Evolutionary conservation across 2,329 filamentous ascomycete species (phyloP).

Genomic region (Penicillium sp.): DNA sequence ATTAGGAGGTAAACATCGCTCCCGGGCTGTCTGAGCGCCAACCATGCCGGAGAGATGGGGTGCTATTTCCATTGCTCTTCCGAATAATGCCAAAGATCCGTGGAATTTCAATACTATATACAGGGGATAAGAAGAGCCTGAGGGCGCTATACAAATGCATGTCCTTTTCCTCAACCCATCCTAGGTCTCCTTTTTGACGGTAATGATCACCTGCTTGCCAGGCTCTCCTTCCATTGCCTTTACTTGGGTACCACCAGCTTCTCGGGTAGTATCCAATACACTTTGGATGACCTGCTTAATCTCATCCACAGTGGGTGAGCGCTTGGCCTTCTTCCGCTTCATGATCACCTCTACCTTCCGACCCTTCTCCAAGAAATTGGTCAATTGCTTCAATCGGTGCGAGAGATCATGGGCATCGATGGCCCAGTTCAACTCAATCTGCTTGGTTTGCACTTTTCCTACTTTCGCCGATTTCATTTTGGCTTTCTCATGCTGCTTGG

Average conservation of each 20-base stretch:
- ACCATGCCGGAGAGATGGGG: not conserved
- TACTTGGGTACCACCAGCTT: slow-evolving; percentile 47
- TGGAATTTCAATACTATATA: not conserved
- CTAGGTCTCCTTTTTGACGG: slow-evolving; percentile 39
- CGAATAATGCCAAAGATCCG: not conserved
- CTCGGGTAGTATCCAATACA: slow-evolving; percentile 52
- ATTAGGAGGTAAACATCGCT: too few species aligned
- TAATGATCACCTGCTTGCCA: slow-evolving; percentile 43
- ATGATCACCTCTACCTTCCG: slow-evolving; percentile 74
- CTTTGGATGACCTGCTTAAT: slow-evolving; percentile 60
- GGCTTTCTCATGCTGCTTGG: slow-evolving; percentile 23
- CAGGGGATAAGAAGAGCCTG: not conserved
- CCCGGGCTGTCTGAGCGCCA: not conserved
- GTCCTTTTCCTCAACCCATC: not conserved
- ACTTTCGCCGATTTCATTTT: slow-evolving; percentile 45
- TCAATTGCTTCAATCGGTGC: slow-evolving; percentile 70
- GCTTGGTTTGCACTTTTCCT: slow-evolving; percentile 60
- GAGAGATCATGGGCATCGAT: slow-evolving; percentile 75
- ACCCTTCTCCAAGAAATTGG: slow-evolving; percentile 72
- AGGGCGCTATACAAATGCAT: not conserved
- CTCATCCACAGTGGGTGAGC: slow-evolving; percentile 64
- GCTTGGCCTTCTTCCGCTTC: slow-evolving; percentile 67
- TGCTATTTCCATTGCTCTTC: not conserved
- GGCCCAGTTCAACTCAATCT: slow-evolving; percentile 88
- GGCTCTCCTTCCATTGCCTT: slow-evolving; percentile 49